These are phyloP conservation scores for Phytophthora ramorum DNA, from an alignment of 352 stramenopile genomes.

Conservation along the genomic window DNA sequence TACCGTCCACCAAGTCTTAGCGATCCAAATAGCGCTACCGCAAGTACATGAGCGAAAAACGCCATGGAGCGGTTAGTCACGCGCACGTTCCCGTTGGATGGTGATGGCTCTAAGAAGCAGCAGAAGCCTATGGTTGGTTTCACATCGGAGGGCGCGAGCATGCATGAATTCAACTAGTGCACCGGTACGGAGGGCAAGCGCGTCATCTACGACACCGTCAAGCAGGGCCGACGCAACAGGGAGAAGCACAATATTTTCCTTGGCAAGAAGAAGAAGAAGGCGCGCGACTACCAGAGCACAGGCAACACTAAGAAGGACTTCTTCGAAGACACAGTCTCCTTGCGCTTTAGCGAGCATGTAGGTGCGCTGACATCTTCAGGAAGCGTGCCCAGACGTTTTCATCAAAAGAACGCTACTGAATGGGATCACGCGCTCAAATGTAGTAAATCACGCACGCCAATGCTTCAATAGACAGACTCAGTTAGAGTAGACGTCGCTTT, in stretches of 20 bases:
- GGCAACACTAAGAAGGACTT: constrained; percentile 57
- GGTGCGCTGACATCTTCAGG: constrained; percentile 82
- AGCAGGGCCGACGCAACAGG: constrained; percentile 71
- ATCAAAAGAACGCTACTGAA: constrained; percentile 36
- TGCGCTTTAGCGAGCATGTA: constrained; percentile 81
- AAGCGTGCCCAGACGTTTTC: constrained; percentile 64
- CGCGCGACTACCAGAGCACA: constrained; percentile 72
- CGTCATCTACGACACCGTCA: constrained; percentile 85
- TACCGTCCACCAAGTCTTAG: constrained; percentile 75
- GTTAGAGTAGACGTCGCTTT: too few relatives aligned
- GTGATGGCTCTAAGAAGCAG: constrained; percentile 48
- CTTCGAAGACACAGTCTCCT: constrained; percentile 55
- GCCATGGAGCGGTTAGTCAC: constrained; percentile 75
- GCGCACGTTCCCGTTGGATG: constrained; percentile 55
- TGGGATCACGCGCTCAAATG: constrained; percentile 13
- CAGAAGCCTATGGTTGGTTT: constrained; percentile 59
- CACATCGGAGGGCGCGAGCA: constrained; percentile 69
- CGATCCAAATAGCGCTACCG: constrained; percentile 82
- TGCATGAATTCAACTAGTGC: constrained; percentile 87
- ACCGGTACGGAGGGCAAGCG: constrained; percentile 85
- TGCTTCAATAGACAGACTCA: too few relatives aligned
- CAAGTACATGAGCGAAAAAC: constrained; percentile 64
- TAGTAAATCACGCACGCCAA: too few relatives aligned
- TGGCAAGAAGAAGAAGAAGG: constrained; percentile 82
- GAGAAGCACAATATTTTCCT: constrained; percentile 85